A percentile compares a stretch with the other conserved stretches of the same genome.
phyloP scores from a whole-genome alignment of 2,329 filamentous ascomycete genomes.

The Macrophomina tecta region DNA sequence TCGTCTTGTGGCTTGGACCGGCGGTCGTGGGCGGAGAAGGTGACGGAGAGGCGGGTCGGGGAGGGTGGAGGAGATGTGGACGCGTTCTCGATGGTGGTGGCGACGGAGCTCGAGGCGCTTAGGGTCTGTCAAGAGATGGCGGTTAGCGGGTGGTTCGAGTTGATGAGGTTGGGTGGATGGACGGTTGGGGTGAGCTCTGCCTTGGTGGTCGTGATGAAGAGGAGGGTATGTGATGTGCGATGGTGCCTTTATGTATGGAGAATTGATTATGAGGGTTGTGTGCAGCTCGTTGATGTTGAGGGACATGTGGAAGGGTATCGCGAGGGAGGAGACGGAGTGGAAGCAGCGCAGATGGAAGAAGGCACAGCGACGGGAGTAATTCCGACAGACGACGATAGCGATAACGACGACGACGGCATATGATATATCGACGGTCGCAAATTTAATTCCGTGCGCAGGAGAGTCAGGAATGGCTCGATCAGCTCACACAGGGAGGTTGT shows the following conservation, averaged over 20 bases:
- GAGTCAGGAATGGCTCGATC: background rate
- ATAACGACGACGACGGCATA: background rate
- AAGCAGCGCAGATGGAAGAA: background rate
- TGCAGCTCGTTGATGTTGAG: too few relatives aligned
- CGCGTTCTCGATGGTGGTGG: background rate
- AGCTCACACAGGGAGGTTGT: background rate
- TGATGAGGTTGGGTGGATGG: background rate
- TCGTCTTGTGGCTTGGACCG: background rate
- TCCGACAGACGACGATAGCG: background rate
- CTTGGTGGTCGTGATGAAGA: too few relatives aligned
- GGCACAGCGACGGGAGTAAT: background rate
- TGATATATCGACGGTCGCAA: background rate
- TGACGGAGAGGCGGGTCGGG: constrained; percentile 12
- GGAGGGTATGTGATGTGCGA: too few relatives aligned
- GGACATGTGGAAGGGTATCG: too few relatives aligned
- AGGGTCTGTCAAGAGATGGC: background rate
- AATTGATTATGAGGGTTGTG: too few relatives aligned
- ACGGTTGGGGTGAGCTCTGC: too few relatives aligned
- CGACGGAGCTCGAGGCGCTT: background rate
- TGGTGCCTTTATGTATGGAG: too few relatives aligned
- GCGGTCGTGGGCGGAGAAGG: constrained; percentile 3
- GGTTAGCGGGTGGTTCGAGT: background rate
- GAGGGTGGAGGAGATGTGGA: background rate
- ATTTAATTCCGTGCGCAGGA: background rate
- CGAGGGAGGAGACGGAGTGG: background rate